Conservation (phyloP, 2,329 filamentous ascomycete species). For the Helotiales sp. region DNA sequence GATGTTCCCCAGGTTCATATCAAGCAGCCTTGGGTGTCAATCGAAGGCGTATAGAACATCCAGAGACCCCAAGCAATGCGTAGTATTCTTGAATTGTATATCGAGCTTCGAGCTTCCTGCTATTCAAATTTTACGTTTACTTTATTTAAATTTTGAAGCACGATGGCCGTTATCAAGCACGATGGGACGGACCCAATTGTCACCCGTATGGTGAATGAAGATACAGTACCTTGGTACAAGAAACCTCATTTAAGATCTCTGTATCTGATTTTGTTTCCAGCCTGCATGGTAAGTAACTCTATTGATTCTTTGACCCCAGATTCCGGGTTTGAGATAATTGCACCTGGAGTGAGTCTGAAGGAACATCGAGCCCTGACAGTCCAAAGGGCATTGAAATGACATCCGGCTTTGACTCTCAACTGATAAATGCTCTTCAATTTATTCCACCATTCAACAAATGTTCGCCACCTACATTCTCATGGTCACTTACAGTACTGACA, state of each 20-base stretch:
- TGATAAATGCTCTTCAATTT: constrained; percentile 46
- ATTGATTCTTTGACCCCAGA: too few relatives aligned
- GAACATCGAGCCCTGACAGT: background rate
- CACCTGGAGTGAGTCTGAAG: background rate
- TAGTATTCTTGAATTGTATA: too few relatives aligned
- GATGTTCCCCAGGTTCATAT: background rate
- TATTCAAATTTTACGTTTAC: too few relatives aligned
- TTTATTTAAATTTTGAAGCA: background rate
- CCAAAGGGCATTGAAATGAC: constrained; percentile 49
- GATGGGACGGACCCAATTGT: constrained; percentile 37
- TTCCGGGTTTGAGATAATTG: too few relatives aligned
- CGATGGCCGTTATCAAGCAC: background rate
- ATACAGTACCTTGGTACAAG: constrained; percentile 41
- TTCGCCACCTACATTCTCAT: background rate
- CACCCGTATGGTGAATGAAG: constrained; percentile 41
- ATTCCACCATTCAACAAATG: constrained; percentile 34
- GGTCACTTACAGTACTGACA: background rate
- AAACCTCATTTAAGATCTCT: constrained; percentile 40
- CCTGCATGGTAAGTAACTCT: constrained; percentile 42
- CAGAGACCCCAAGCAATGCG: too few relatives aligned
- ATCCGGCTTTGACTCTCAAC: constrained; percentile 52
- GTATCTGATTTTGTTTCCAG: constrained; percentile 44
- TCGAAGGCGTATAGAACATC: too few relatives aligned
- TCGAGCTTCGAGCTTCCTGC: too few relatives aligned
- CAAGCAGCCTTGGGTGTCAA: background rate